phyloP scores from a whole-genome alignment of 164 flowering plant species.

The Chimonanthus salicifolius region DNA sequence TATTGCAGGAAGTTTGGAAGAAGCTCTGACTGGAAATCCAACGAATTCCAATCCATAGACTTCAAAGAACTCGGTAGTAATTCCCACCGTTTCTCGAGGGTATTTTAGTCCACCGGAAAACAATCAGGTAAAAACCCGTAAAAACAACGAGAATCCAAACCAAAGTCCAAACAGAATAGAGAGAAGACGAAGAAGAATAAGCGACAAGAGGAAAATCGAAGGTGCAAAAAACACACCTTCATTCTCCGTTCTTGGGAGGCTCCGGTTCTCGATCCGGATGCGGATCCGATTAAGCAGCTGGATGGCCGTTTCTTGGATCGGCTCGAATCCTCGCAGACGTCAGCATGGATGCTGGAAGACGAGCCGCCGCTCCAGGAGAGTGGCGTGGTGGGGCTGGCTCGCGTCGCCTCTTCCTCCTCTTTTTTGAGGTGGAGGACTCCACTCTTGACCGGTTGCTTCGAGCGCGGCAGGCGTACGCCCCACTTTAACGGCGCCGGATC shows the following conservation, averaged over 20 bases:
- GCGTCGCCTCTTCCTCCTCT: conserved; percentile 12
- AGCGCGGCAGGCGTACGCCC: conserved; percentile 43
- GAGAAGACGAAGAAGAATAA: not conserved
- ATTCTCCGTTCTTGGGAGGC: conserved; percentile 5
- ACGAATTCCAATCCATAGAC: no score
- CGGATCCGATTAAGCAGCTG: not conserved
- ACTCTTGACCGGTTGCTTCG: conserved; percentile 16
- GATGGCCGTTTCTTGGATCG: conserved; percentile 2
- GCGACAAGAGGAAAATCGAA: not conserved
- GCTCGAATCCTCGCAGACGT: conserved; percentile 19
- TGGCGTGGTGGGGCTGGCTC: conserved; percentile 59
- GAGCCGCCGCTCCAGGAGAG: conserved; percentile 55
- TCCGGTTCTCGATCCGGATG: not conserved
- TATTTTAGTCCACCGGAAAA: not conserved
- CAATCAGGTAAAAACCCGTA: not conserved
- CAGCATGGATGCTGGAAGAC: conserved; percentile 22
- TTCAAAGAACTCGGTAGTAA: not conserved
- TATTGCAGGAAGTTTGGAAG: not conserved
- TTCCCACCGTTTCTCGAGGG: not conserved
- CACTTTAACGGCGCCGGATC: conserved; percentile 24
- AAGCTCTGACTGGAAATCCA: not conserved
- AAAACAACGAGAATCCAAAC: not conserved
- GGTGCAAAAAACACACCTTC: conserved; percentile 11
- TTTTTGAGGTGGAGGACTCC: conserved; percentile 5
- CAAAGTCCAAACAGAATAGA: not conserved